These are phyloP conservation scores for Salvia splendens DNA, from an alignment of 257 asterid genomes.

Conservation along the genomic window DNA sequence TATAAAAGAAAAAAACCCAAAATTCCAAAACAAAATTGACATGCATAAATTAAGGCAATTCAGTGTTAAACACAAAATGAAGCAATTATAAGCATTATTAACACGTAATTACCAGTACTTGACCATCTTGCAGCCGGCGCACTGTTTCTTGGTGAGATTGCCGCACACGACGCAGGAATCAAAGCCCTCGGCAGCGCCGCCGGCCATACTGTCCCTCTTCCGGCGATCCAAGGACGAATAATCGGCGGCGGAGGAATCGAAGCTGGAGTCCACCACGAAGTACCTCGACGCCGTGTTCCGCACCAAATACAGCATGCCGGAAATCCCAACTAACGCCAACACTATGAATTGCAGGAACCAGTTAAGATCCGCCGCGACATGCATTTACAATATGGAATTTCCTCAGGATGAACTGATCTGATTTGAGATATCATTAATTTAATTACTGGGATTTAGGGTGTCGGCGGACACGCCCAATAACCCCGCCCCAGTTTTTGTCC, in stretches of 20 bases:
- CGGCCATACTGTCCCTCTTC: conserved; percentile 40
- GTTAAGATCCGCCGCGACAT: conserved; percentile 84
- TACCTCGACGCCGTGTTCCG: conserved; percentile 73
- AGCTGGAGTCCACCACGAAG: conserved; percentile 72
- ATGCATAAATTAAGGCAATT: conserved; percentile 1
- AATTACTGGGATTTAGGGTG: conserved; percentile 34
- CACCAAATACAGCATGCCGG: conserved; percentile 60
- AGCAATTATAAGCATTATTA: neutral
- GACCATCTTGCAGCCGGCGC: conserved; percentile 80
- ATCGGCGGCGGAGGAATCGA: conserved; percentile 52
- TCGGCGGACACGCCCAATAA: too few species aligned
- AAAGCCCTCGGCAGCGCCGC: conserved; percentile 42
- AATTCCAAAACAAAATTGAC: conserved; percentile 14
- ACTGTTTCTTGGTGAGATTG: conserved; percentile 45
- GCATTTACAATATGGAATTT: conserved; percentile 53
- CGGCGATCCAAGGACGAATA: conserved; percentile 34
- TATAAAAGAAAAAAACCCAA: neutral
- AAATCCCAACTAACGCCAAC: conserved; percentile 42
- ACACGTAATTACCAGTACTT: conserved; percentile 58
- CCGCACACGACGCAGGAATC: conserved; percentile 71
- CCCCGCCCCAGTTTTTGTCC: too few species aligned
- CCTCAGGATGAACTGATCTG: conserved; percentile 19
- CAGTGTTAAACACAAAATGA: neutral
- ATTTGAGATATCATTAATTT: conserved; percentile 31
- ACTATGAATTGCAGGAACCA: conserved; percentile 64